Evolutionary conservation across 441 rosid genomes (phyloP).

Genomic region (Iberis amara): DNA sequence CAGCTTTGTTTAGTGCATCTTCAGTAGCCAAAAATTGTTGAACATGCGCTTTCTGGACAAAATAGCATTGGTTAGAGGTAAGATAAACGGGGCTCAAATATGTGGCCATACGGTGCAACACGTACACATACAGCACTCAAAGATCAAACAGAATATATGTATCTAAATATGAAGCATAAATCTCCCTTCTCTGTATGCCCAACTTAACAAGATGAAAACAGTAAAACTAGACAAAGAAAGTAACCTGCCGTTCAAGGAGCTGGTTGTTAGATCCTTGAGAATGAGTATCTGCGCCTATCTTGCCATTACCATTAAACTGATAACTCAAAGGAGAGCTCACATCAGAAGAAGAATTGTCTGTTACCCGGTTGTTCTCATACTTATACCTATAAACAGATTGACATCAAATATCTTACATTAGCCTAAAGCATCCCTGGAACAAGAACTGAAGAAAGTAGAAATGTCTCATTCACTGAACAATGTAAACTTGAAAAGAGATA

Average conservation of each 20-base stretch:
- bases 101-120: neutral
- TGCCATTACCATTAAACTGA: constrained; percentile 78
- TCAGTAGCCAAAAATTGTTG: constrained; percentile 93
- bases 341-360: constrained; percentile 71
- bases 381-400: constrained; percentile 51
- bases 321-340: constrained; percentile 61
- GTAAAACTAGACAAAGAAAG: constrained; percentile 29
- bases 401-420: constrained; percentile 23
- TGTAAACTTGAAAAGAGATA: neutral
- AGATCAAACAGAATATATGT: neutral
- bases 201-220: constrained; percentile 11
- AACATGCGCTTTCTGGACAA: constrained; percentile 81
- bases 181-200: neutral
- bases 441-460: constrained; percentile 3
- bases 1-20: constrained; percentile 83
- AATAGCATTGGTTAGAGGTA: constrained; percentile 20
- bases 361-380: constrained; percentile 78
- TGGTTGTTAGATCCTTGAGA: constrained; percentile 82
- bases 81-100: neutral
- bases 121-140: constrained; percentile 1
- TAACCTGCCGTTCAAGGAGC: constrained; percentile 87
- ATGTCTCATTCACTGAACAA: constrained; percentile 2
- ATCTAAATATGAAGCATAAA: constrained; percentile 6
- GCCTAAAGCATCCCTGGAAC: constrained; percentile 15
- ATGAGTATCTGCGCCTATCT: constrained; percentile 53